Percentiles rank a stretch among this genome's conserved stretches.
Evolutionary conservation across 2,329 filamentous ascomycete genomes (phyloP).

Genomic region (Didymella glomerata): DNA sequence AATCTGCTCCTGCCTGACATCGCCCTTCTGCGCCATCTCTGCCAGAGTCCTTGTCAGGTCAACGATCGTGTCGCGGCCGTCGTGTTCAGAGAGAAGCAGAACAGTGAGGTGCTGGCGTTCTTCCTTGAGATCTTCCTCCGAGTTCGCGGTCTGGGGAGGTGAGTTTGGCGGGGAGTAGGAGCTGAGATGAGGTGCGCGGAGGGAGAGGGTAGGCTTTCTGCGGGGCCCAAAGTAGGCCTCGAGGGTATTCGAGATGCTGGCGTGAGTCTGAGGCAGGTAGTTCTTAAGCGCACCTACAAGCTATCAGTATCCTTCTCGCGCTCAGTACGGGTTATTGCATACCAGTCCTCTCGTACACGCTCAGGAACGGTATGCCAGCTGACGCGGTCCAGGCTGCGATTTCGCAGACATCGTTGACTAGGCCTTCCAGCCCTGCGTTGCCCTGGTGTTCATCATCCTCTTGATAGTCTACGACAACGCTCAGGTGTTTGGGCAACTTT

Average conservation of each 20-base stretch:
- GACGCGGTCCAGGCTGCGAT: slow-evolving; percentile 92
- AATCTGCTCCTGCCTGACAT: slow-evolving; percentile 83
- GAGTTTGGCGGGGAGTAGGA: slow-evolving; percentile 62
- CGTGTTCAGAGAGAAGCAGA: slow-evolving; percentile 84
- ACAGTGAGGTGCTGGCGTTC: slow-evolving; percentile 63
- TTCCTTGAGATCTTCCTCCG: slow-evolving; percentile 49
- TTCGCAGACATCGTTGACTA: slow-evolving; percentile 91
- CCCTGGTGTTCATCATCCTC: slow-evolving; percentile 67
- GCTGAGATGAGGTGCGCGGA: slow-evolving; percentile 75
- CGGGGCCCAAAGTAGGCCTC: slow-evolving; percentile 82
- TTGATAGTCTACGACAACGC: slow-evolving; percentile 81
- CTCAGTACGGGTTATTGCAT: slow-evolving; percentile 37
- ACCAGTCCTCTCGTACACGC: slow-evolving; percentile 93
- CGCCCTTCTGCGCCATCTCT: slow-evolving; percentile 92
- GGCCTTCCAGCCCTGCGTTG: slow-evolving; percentile 77
- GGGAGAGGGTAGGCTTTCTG: slow-evolving; percentile 72
- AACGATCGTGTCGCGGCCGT: slow-evolving; percentile 91
- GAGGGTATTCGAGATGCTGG: slow-evolving; percentile 79
- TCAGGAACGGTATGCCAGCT: slow-evolving; percentile 85
- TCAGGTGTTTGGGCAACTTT: slow-evolving; percentile 83
- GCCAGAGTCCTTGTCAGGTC: slow-evolving; percentile 93
- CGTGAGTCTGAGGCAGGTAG: slow-evolving; percentile 85
- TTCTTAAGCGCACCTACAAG: slow-evolving; percentile 81
- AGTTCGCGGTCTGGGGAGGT: slow-evolving; percentile 46
- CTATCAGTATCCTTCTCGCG: slow-evolving; percentile 5